A percentile compares a stretch with the other conserved stretches of the same genome.
These are phyloP conservation scores for Mariannaea elegans DNA, from an alignment of 2,329 filamentous ascomycete genomes.

Conservation along the genomic window DNA sequence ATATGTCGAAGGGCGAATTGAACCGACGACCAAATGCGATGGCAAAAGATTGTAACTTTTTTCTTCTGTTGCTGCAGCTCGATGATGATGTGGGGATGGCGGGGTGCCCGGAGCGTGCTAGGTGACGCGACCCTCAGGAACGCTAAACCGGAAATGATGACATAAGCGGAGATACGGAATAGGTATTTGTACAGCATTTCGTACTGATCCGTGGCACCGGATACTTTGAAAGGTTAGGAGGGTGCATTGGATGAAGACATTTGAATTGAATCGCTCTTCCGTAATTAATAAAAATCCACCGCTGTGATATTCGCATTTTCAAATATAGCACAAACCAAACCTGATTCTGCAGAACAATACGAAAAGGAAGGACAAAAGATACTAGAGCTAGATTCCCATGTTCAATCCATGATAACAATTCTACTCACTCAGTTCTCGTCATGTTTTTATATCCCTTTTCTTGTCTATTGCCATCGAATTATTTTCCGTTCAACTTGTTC, in stretches of 20 bases:
- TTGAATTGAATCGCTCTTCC: too few species aligned
- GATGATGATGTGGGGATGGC: constrained; percentile 25
- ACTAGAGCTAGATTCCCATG: too few species aligned
- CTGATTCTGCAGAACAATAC: too few species aligned
- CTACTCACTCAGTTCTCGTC: background rate
- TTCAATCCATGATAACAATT: background rate
- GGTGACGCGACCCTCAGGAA: constrained; percentile 2
- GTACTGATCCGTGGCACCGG: too few species aligned
- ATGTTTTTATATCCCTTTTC: background rate
- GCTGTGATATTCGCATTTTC: too few species aligned
- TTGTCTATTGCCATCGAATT: background rate
- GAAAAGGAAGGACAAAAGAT: too few species aligned
- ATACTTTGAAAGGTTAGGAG: too few species aligned
- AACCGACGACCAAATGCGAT: constrained; percentile 37
- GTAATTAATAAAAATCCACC: too few species aligned
- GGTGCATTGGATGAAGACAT: too few species aligned
- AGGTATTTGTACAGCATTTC: too few species aligned
- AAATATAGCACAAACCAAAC: too few species aligned
- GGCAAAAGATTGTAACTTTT: constrained; percentile 22
- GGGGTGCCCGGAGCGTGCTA: constrained; percentile 11
- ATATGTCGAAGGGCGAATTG: constrained; percentile 39
- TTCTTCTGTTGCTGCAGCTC: constrained; percentile 32
- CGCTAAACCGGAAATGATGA: constrained; percentile 25
- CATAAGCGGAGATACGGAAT: constrained; percentile 29
- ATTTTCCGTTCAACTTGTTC: background rate